Evolutionary conservation across 352 stramenopile genomes (phyloP).

Genomic region (Phytophthora boehmeriae): DNA sequence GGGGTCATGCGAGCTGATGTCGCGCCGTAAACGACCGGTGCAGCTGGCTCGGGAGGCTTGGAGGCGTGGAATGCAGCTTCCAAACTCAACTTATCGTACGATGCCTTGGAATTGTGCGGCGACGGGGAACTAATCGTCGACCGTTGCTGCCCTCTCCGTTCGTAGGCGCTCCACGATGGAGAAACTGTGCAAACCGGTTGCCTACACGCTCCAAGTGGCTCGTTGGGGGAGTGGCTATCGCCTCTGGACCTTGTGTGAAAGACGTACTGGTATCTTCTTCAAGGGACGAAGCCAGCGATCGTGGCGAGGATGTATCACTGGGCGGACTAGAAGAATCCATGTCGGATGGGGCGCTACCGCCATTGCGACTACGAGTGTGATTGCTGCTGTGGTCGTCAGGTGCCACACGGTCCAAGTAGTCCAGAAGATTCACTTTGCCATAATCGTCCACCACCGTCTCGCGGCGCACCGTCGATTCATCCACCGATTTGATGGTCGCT

Average conservation of each 20-base stretch:
- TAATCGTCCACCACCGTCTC: constrained; percentile 61
- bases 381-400: constrained; percentile 29
- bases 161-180: constrained; percentile 28
- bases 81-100: constrained; percentile 28
- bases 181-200: constrained; percentile 41
- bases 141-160: constrained; percentile 12
- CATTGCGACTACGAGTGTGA: constrained; percentile 20
- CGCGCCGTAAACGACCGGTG: constrained; percentile 20
- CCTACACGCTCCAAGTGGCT: constrained; percentile 23
- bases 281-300: constrained; percentile 27
- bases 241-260: constrained; percentile 29
- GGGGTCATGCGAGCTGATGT: constrained; percentile 44
- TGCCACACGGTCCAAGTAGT: constrained; percentile 50
- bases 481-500: constrained; percentile 57
- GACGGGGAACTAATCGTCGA: constrained; percentile 28
- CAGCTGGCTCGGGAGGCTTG: constrained; percentile 18
- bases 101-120: constrained; percentile 29
- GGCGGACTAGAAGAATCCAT: constrained; percentile 22
- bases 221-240: constrained; percentile 5
- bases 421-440: constrained; percentile 51
- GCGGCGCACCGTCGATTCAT: constrained; percentile 52
- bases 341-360: constrained; percentile 26
- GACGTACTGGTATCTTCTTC: constrained; percentile 26
- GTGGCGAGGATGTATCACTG: constrained; percentile 32
- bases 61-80: constrained; percentile 31